Conservation (phyloP, 202 grass and related monocot species). For the Hordeum pubiflorum region DNA sequence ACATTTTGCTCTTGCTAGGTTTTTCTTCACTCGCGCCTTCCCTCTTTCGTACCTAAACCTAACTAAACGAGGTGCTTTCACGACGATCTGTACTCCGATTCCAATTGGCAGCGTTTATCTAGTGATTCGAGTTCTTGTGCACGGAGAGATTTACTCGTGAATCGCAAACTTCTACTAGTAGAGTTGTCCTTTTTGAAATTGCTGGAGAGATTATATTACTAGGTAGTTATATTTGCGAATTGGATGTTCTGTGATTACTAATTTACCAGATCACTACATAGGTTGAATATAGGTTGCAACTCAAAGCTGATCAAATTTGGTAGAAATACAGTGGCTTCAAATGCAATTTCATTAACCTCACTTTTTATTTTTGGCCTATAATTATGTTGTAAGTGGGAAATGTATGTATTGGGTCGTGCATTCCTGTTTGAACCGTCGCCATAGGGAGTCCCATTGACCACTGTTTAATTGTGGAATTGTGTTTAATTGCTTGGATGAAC, state of each 20-base stretch:
- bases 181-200: neutral
- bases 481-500: neutral
- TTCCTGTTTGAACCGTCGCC: neutral
- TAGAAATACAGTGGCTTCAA: neutral
- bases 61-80: neutral
- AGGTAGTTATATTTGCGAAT: neutral
- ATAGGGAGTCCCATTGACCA: neutral
- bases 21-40: neutral
- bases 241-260: neutral
- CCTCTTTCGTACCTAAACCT: neutral
- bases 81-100: slow-evolving; percentile 2
- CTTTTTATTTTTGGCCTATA: neutral
- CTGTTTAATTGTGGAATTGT: neutral
- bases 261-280: neutral
- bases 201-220: neutral
- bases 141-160: neutral
- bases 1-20: neutral
- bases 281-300: neutral
- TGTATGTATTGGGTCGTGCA: neutral
- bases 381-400: neutral
- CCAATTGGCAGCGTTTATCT: neutral
- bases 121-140: neutral
- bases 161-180: neutral
- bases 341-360: neutral
- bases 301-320: neutral